Base-by-base conservation (phyloP, 768 basidiomycete species). In the Agrocybe praecox region DNA sequence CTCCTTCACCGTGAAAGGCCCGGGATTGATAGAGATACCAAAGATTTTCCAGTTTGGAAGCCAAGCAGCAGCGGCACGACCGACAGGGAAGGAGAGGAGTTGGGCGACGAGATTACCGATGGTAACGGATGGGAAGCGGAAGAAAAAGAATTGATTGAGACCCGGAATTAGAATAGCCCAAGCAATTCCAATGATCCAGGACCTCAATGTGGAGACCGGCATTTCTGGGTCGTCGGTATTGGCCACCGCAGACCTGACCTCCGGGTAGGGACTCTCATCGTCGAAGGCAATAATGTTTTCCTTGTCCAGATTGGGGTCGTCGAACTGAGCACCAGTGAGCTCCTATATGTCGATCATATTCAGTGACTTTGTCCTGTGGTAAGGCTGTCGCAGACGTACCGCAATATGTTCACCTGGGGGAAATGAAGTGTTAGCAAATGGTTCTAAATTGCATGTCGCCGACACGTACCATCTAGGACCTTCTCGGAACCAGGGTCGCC, bases 181-280 rank as follows among this genome's bases (percentile, higher is more conserved):
- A 17, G 77, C 67, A 23, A 83, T 49, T 32, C 84, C 82, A 46
- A 86, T 73, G 42, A 83, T 65, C 82, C 82, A 83, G 22, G 76
- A 70, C 42, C 82, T 75, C 24, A 80, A 52, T 9, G 84, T 84
- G 18, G 80, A 76, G 22, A 77, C 76, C 22, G 82, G 82, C 77
- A 87, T 85, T 23, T 73, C 71, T 11, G 81, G 79, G 62, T 87
- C 86, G 64, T 89, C 86, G 21, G 78, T 81, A 65, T 87, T 87
- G 36, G 85, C 79, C n/a, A 87, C 86, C 48, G 82, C 81, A 52
- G 82, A 82, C 43, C 89, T 82, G 26, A 91, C 90, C 67, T 92
- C 89, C 0, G 91, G 82, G 60, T 90, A 91, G 24, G 89, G 88
- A 36, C 88, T 90, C 62, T 93, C 91, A 61, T 87, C 83, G 50